Evolutionary conservation across 192 early-diverging fungal genomes (phyloP).

Genomic region (Entomortierella chlamydospora): DNA sequence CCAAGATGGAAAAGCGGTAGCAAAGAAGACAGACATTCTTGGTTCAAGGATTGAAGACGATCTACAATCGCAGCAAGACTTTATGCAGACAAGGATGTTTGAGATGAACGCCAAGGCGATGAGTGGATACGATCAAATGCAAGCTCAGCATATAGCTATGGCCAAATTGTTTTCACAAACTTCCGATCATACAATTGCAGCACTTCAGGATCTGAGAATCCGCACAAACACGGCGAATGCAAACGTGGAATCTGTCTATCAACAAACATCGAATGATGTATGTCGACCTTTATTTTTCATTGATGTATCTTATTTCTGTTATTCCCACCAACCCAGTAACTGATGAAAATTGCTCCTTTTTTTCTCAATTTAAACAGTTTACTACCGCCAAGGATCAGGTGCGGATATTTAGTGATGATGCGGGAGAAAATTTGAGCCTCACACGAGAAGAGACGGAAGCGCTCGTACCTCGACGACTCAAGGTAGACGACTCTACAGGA

Average conservation of each 20-base stretch:
- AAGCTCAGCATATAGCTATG: not conserved
- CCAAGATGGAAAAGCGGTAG: not conserved
- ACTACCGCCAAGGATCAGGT: not conserved
- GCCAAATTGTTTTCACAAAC: constrained; percentile 15
- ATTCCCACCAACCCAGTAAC: no score
- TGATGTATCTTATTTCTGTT: no score
- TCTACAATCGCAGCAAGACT: constrained; percentile 13
- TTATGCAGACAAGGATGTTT: constrained; percentile 17
- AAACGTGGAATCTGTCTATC: not conserved
- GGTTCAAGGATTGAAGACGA: constrained; percentile 1
- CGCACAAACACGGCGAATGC: not conserved
- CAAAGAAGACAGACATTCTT: not conserved
- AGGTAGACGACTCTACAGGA: constrained; percentile 49
- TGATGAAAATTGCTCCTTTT: not conserved
- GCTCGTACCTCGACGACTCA: constrained; percentile 25
- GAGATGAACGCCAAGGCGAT: constrained; percentile 7
- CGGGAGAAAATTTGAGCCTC: constrained; percentile 14
- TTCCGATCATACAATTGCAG: constrained; percentile 14
- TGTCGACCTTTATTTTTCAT: not conserved
- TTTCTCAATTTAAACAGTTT: constrained; percentile 6
- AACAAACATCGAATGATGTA: constrained; percentile 9
- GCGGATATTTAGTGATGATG: constrained; percentile 10
- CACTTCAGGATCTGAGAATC: constrained; percentile 20
- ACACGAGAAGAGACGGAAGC: constrained; percentile 25
- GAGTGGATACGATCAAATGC: constrained; percentile 13